Conservation (phyloP, 352 stramenopile genomes). For the Pilasporangium apinafurcum region DNA sequence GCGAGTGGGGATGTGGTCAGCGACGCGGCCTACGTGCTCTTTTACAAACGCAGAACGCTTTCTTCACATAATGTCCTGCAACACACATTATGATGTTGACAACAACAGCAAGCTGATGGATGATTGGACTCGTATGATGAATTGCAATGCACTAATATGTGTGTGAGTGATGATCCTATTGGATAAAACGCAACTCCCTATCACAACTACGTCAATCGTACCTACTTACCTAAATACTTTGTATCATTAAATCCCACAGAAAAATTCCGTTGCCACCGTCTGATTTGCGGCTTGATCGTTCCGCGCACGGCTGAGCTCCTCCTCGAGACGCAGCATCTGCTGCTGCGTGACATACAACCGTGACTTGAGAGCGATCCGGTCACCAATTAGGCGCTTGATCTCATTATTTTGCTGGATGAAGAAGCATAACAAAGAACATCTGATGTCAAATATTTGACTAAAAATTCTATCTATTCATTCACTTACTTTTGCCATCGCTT, state of each 20-base stretch:
- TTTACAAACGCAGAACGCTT: constrained; percentile 83
- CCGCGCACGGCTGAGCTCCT: constrained; percentile 44
- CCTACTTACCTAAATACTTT: constrained; percentile 10
- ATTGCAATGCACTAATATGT: neutral
- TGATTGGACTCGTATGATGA: neutral
- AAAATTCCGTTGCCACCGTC: constrained; percentile 56
- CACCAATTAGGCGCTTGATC: constrained; percentile 39
- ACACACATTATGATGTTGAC: constrained; percentile 58
- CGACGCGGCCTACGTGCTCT: constrained; percentile 88
- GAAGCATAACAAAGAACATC: constrained; percentile 9
- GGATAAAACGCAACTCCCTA: neutral
- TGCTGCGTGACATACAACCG: constrained; percentile 47
- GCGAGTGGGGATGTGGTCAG: constrained; percentile 61
- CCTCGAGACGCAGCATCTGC: constrained; percentile 47
- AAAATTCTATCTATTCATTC: neutral
- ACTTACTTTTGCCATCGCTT: constrained; percentile 15
- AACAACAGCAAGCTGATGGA: too few relatives aligned
- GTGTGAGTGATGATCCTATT: neutral
- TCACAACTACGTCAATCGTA: neutral
- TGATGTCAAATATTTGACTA: constrained; percentile 6
- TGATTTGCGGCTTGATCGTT: constrained; percentile 34
- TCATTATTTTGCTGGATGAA: constrained; percentile 40
- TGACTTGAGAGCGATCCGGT: constrained; percentile 34
- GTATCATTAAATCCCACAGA: constrained; percentile 44
- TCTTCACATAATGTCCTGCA: constrained; percentile 66